Conservation (phyloP, 257 asterid species). For the Plantago ovata region DNA sequence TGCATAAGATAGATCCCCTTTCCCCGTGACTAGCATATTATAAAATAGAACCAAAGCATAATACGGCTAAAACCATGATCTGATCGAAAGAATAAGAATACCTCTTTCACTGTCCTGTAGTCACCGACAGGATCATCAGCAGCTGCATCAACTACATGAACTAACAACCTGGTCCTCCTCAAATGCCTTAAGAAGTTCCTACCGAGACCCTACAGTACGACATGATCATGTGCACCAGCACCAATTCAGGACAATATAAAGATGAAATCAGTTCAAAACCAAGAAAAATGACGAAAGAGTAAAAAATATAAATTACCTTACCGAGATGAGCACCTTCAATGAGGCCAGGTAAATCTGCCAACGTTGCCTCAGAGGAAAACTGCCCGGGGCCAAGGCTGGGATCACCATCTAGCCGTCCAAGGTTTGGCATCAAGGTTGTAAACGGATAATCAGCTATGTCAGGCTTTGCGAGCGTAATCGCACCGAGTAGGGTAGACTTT, state of each 20-base stretch:
- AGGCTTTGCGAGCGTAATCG: constrained; percentile 88
- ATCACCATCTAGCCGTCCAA: constrained; percentile 94
- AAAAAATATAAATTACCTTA: constrained; percentile 48
- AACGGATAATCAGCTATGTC: constrained; percentile 98
- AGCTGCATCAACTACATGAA: constrained; percentile 92
- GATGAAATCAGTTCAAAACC: constrained; percentile 26
- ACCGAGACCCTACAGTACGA: constrained; percentile 76
- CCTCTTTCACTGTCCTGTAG: constrained; percentile 94
- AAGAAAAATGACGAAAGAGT: not conserved
- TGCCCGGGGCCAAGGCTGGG: constrained; percentile 76
- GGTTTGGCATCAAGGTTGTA: constrained; percentile 95
- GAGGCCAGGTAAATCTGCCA: constrained; percentile 98
- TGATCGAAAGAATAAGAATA: constrained; percentile 18
- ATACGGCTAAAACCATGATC: not conserved
- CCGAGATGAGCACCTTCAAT: constrained; percentile 99
- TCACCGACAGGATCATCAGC: constrained; percentile 72
- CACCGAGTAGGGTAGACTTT: constrained; percentile 83
- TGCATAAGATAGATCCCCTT: not conserved
- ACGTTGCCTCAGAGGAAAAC: constrained; percentile 86
- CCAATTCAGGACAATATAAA: constrained; percentile 13
- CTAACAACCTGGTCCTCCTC: constrained; percentile 92
- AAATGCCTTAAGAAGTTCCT: constrained; percentile 95
- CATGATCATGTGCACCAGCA: not conserved
- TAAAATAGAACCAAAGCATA: not conserved
- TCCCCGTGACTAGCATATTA: not conserved